Base-by-base conservation (phyloP, 306 rosid species). In the Quercus gilva region DNA sequence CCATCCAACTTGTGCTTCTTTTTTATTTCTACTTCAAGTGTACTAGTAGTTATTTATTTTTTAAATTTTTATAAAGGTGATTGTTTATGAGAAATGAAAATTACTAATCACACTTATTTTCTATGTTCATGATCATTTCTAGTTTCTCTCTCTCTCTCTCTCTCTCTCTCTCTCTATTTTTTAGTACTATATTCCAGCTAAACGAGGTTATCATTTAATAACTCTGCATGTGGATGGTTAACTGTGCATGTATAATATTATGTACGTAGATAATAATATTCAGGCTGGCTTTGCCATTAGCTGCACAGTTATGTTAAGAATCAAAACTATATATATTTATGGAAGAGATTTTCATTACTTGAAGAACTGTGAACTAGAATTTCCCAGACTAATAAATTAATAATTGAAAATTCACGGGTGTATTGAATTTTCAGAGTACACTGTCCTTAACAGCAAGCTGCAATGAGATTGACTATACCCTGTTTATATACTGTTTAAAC, bases 131-230 rank as follows among this genome's bases (percentile, higher is more conserved):
- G 53, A 49, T 49, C 53, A 49, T 13, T 12, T 49, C 15, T 43
- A 10, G 4, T 43, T 2, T 11, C 15, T 11, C 18, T 29, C 1
- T 1, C 35, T 60, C 33, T 59, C 10, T 17, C 33, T 29, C 35
- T 31, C 5, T 35, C 9, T 45, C 17, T 29, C 3, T 1, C 37
- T 61, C 69, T 26, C 4, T 18, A 26, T 78, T 61, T 76, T 60
- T 52, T 78, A 76, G 77, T 82, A 79, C 74, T 13, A 57, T 69
- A 58, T 55, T 86, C 84, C 89, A 82, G 90, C 87, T 82, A 80
- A 83, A 64, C 88, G 82, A 82, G 89, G 89, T 83, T 86, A 89
- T 84, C 89, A 76, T 81, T 90, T 83, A 74, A 82, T 85, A 82
- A 87, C 86, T 82, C 81, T 72, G 84, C 88, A 84, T 89, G 90